These are phyloP conservation scores for Tremellales sp. DNA, from an alignment of 1,284 basidiomycete genomes.

Conservation along the genomic window DNA sequence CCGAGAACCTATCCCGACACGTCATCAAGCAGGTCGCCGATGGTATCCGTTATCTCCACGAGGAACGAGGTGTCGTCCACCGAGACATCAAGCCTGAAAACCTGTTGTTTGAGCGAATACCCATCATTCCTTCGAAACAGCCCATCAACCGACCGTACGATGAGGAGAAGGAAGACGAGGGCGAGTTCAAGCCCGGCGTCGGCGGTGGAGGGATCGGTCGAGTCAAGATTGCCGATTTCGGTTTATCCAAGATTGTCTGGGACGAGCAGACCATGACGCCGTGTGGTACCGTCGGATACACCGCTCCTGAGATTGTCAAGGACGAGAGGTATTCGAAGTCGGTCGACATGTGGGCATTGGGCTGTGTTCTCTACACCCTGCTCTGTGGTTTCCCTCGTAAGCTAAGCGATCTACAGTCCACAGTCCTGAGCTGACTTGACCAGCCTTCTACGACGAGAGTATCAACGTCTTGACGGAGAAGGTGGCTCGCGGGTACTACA, in stretches of 20 bases:
- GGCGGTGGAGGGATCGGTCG: conserved; percentile 96
- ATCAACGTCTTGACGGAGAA: conserved; percentile 98
- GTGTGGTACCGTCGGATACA: conserved; percentile 98
- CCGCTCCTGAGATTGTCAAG: conserved; percentile 98
- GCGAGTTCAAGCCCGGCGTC: conserved; percentile 83
- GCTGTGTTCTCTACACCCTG: conserved; percentile 96
- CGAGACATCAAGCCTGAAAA: conserved; percentile 98
- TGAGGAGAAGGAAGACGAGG: conserved; percentile 98
- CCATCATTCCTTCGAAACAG: conserved; percentile 80
- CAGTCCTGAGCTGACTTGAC: conserved; percentile 11
- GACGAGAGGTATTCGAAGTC: conserved; percentile 98
- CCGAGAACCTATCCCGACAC: conserved; percentile 88
- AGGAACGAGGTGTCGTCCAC: conserved; percentile 96
- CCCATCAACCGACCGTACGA: conserved; percentile 82
- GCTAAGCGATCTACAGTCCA: conserved; percentile 4
- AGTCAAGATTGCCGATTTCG: conserved; percentile 99
- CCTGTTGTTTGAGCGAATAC: conserved; percentile 89
- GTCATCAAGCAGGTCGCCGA: conserved; percentile 96
- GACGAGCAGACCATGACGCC: conserved; percentile 99
- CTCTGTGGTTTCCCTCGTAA: conserved; percentile 91
- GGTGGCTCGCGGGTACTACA: conserved; percentile 95
- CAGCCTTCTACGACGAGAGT: conserved; percentile 95
- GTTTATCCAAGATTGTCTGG: conserved; percentile 97
- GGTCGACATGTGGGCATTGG: conserved; percentile 99
- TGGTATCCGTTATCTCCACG: conserved; percentile 92